A percentile compares a stretch with the other conserved stretches of the same genome.
These are phyloP conservation scores for Stagonosporopsis chrysanthemi DNA, from an alignment of 2,329 filamentous ascomycete genomes.

Conservation along the genomic window DNA sequence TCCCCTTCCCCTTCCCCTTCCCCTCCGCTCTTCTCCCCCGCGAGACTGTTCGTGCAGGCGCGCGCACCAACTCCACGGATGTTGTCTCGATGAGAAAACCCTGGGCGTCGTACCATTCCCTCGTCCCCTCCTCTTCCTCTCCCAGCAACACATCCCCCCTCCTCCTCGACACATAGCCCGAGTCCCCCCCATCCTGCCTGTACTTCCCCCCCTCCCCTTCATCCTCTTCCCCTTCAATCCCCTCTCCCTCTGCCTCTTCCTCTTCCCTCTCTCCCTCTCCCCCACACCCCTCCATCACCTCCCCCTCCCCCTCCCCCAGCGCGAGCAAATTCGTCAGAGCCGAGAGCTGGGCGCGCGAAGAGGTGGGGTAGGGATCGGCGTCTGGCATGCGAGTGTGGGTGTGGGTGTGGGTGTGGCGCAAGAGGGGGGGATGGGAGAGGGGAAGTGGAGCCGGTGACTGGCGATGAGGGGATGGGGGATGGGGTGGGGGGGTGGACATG, in stretches of 20 bases:
- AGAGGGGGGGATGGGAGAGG: not conserved
- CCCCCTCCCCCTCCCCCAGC: too few relatives aligned
- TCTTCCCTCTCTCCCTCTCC: too few relatives aligned
- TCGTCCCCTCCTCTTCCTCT: not conserved
- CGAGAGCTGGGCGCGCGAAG: not conserved
- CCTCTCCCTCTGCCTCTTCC: not conserved
- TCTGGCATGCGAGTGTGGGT: not conserved
- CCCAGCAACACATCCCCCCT: too few relatives aligned
- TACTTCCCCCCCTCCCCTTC: too few relatives aligned
- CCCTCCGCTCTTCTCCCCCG: too few relatives aligned
- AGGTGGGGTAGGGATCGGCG: not conserved
- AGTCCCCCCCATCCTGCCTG: too few relatives aligned
- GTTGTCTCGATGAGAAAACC: not conserved
- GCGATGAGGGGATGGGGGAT: not conserved
- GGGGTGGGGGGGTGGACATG: too few relatives aligned
- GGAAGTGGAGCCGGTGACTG: not conserved
- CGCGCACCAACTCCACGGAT: too few relatives aligned
- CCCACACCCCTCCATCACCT: too few relatives aligned
- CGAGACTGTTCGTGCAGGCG: too few relatives aligned
- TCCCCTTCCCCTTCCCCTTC: too few relatives aligned
- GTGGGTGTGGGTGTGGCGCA: too few relatives aligned
- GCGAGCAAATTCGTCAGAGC: not conserved
- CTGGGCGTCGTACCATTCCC: not conserved
- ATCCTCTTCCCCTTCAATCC: not conserved
- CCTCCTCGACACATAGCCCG: not conserved